Conservation (phyloP, 768 basidiomycete species). For the Termitomyces sp. region DNA sequence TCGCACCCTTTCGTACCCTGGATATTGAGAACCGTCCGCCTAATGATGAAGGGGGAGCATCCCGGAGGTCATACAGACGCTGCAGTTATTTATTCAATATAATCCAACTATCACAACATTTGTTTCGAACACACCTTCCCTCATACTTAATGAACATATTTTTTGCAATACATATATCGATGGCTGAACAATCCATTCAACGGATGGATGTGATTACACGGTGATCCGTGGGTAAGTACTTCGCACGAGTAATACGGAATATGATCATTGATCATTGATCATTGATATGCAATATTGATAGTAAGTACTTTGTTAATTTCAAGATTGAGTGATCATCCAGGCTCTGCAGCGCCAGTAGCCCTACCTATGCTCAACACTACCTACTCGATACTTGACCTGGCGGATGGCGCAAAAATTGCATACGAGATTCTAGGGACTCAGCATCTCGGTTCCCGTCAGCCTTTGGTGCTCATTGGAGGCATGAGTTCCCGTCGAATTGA, state of each 20-base stretch:
- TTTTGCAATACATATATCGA: no score
- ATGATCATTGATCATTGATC: no score
- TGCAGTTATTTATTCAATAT: background rate
- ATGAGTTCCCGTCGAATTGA: constrained; percentile 38
- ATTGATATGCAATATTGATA: no score
- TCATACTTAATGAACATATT: background rate
- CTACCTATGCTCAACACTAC: background rate
- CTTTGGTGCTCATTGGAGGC: constrained; percentile 41
- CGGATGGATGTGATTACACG: no score
- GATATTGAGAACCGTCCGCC: background rate
- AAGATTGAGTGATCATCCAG: no score
- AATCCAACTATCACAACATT: background rate
- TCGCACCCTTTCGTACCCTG: no score
- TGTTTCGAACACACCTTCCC: background rate
- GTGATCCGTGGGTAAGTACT: background rate
- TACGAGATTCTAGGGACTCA: constrained; percentile 38
- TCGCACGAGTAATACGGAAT: no score
- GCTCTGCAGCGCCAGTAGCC: background rate
- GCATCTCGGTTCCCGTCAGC: constrained; percentile 25
- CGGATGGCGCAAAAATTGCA: constrained; percentile 39
- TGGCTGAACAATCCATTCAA: no score
- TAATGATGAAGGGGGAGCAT: background rate
- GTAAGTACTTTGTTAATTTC: no score
- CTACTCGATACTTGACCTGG: constrained; percentile 24
- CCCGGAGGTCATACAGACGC: background rate